Evolutionary conservation across 257 asterid species (phyloP).

Genomic region (Solanum corneliomulleri): DNA sequence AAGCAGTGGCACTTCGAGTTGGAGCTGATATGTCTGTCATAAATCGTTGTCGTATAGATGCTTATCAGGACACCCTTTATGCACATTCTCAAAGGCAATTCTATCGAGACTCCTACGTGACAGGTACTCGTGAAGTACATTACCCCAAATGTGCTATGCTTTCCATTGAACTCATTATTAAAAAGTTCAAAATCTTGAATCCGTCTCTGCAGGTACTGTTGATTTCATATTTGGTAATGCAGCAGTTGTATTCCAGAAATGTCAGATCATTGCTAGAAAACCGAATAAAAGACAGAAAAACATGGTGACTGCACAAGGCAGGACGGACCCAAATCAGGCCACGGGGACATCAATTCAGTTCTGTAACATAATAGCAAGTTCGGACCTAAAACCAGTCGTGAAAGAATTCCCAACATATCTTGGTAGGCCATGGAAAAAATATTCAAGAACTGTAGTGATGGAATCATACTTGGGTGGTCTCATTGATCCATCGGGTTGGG

Average conservation of each 20-base stretch:
- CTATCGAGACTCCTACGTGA: slow-evolving; percentile 32
- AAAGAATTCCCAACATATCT: slow-evolving; percentile 22
- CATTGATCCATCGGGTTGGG: slow-evolving; percentile 50
- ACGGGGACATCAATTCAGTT: slow-evolving; percentile 47
- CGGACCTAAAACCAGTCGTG: slow-evolving; percentile 23
- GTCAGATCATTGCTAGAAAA: slow-evolving; percentile 23
- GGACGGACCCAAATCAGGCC: slow-evolving; percentile 44
- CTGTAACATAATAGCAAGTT: slow-evolving; percentile 20
- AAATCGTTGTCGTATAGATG: slow-evolving; percentile 39
- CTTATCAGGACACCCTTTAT: slow-evolving; percentile 53
- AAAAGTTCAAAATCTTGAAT: neutral
- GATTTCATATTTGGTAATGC: slow-evolving; percentile 60
- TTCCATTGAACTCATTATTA: neutral
- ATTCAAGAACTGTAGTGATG: slow-evolving; percentile 45
- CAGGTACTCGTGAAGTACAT: slow-evolving; percentile 5
- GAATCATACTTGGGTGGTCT: slow-evolving; percentile 21
- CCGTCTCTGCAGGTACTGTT: slow-evolving; percentile 7
- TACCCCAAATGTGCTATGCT: no score
- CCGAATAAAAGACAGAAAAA: slow-evolving; percentile 31
- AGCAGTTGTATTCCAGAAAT: slow-evolving; percentile 42
- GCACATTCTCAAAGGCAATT: slow-evolving; percentile 37
- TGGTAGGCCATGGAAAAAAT: slow-evolving; percentile 60
- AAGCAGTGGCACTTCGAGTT: slow-evolving; percentile 58
- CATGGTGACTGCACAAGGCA: slow-evolving; percentile 64
- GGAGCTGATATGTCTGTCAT: slow-evolving; percentile 44